Evolutionary conservation across 192 early-diverging fungal species (phyloP).

Genomic region (Allomyces macrogynus): DNA sequence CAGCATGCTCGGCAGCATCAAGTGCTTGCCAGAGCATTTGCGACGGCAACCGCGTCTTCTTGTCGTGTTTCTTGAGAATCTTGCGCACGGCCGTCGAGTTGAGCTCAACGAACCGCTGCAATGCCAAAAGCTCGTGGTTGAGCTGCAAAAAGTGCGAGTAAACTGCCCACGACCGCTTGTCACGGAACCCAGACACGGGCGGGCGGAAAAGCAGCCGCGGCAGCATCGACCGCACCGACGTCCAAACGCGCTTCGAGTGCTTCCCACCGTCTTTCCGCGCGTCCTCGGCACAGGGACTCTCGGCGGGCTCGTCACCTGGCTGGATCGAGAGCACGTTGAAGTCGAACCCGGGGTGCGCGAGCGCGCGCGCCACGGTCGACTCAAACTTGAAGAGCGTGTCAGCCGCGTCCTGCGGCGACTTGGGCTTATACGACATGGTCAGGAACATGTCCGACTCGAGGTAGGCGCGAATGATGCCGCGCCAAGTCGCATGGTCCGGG

Average conservation of each 20-base stretch:
- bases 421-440: background rate
- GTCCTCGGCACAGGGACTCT: too few species aligned
- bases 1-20: background rate
- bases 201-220: background rate
- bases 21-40: background rate
- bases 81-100: background rate
- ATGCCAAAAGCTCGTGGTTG: background rate
- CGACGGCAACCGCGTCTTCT: background rate
- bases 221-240: background rate
- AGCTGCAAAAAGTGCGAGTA: background rate
- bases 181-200: background rate
- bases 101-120: background rate
- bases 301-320: background rate
- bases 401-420: background rate
- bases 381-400: background rate
- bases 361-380: background rate
- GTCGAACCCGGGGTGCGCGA: background rate
- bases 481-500: background rate
- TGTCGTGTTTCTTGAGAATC: conserved; percentile 1
- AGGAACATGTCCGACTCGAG: background rate
- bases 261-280: too few species aligned
- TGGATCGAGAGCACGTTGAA: background rate
- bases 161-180: background rate
- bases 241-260: background rate
- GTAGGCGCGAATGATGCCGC: background rate